phyloP scores from a whole-genome alignment of 257 asterid genomes.

The Cynanchum wilfordii region DNA sequence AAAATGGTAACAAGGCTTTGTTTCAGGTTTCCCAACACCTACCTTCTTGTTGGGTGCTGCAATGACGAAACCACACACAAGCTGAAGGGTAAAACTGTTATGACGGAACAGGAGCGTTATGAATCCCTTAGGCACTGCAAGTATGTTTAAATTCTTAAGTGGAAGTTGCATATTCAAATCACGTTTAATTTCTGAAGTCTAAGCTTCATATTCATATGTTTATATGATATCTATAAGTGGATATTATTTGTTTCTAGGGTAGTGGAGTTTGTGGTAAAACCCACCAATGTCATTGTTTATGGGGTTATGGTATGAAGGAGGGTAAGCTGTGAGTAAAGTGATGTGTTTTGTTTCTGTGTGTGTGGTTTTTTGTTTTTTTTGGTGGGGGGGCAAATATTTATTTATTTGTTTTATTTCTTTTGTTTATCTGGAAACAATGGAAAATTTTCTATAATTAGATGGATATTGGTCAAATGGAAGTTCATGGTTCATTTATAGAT shows the following conservation, averaged over 20 bases:
- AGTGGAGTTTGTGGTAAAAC: neutral
- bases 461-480: too few species aligned
- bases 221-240: neutral
- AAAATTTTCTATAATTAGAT: too few species aligned
- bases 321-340: too few species aligned
- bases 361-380: too few species aligned
- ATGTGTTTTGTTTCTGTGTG: too few species aligned
- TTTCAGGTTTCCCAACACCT: conserved; percentile 70
- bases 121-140: too few species aligned
- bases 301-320: too few species aligned
- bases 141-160: conserved; percentile 20
- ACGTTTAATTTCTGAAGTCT: neutral
- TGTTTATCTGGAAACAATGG: too few species aligned
- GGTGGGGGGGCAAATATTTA: too few species aligned
- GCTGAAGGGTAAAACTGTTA: conserved; percentile 93
- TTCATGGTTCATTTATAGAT: too few species aligned
- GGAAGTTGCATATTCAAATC: too few species aligned
- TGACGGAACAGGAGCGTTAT: conserved; percentile 77
- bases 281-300: neutral
- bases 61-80: conserved; percentile 81
- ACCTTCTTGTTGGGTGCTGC: conserved; percentile 90
- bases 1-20: neutral
- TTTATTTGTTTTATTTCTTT: too few species aligned
- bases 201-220: neutral
- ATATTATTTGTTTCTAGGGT: neutral